Evolutionary conservation across 73 alveolate genomes (phyloP), one percentile per base, ranked within the genome.

Genomic region (Symbiodinium pilosum): DNA sequence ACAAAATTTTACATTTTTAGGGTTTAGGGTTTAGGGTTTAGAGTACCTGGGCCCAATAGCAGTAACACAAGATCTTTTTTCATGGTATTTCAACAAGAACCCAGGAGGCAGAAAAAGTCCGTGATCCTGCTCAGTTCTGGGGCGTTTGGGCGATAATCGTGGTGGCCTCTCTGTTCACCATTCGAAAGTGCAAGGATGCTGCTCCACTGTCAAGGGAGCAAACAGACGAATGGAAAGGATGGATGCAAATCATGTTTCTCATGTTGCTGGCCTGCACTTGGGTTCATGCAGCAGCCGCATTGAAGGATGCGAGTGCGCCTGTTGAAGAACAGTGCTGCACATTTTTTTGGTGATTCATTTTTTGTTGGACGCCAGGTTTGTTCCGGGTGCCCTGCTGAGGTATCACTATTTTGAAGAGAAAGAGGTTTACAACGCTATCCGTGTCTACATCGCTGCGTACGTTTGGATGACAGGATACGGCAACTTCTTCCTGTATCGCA

Each of bases 391-490:
- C 30, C 39, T n/a, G n/a, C 39, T 32, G 16, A 88, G 95, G 95
- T 88, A 88, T 56, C 95, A 88, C 51, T 88, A 88, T 71, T 88
- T 88, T 41, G 95, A 88, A 26, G 95, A 88, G 86, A 88, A 88
- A 71, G 95, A 88, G 71, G 95, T 88, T 1, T 88, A 88, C 73
- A 88, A 88, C 39, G 95, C 95, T 20, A 88, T 88, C 69, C 95
- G 95, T 0, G 95, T 88, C 9, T 88, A 88, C 44, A 88, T 88
- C 7, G 95, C 95, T 39, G 95, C 95, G 36, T 88, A 88, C n/a
- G 95, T 88, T 12, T 88, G 95, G 95, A 88, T 88, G 95, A 88
- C 95, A 41, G 95, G 95, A 40, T 88, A 88, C 28, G 95, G 95
- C 69, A 88, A 88, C 44, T 88, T 88, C 95, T 40, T 59, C 26